These are phyloP conservation scores for Microbotryomycetes sp. DNA, from an alignment of 1,284 basidiomycete genomes.

Conservation along the genomic window DNA sequence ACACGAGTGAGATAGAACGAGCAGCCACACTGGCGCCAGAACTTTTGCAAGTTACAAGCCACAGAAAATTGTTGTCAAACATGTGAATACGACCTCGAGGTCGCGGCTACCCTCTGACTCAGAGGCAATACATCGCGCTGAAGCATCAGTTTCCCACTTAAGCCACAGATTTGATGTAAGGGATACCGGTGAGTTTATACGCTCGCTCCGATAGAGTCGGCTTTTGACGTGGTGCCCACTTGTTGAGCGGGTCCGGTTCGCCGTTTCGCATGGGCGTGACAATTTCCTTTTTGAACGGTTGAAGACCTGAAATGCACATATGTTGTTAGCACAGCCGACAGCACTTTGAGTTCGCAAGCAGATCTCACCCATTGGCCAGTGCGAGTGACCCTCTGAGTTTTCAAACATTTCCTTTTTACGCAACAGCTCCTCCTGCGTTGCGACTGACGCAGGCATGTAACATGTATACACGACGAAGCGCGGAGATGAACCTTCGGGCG, in stretches of 20 bases:
- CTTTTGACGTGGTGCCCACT: slow-evolving; percentile 5
- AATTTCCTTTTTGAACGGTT: neutral
- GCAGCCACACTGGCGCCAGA: too few species aligned
- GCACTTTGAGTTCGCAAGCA: neutral
- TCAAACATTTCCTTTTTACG: slow-evolving; percentile 23
- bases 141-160: too few species aligned
- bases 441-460: slow-evolving; percentile 9
- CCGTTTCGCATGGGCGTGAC: slow-evolving; percentile 15
- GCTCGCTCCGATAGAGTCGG: slow-evolving; percentile 15
- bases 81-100: too few species aligned
- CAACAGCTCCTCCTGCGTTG: slow-evolving; percentile 15
- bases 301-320: slow-evolving; percentile 2
- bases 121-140: too few species aligned
- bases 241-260: slow-evolving; percentile 12
- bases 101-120: too few species aligned
- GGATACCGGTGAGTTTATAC: slow-evolving; percentile 13
- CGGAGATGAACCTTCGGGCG: slow-evolving; percentile 9
- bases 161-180: slow-evolving; percentile 7
- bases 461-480: slow-evolving; percentile 16
- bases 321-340: slow-evolving; percentile 10
- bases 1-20: too few species aligned
- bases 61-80: too few species aligned
- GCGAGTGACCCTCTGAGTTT: slow-evolving; percentile 10
- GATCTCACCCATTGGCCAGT: slow-evolving; percentile 5
- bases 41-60: too few species aligned